These are phyloP conservation scores for Prasinococcaceae sp. DNA, from an alignment of 139 green algal species.

Conservation along the genomic window DNA sequence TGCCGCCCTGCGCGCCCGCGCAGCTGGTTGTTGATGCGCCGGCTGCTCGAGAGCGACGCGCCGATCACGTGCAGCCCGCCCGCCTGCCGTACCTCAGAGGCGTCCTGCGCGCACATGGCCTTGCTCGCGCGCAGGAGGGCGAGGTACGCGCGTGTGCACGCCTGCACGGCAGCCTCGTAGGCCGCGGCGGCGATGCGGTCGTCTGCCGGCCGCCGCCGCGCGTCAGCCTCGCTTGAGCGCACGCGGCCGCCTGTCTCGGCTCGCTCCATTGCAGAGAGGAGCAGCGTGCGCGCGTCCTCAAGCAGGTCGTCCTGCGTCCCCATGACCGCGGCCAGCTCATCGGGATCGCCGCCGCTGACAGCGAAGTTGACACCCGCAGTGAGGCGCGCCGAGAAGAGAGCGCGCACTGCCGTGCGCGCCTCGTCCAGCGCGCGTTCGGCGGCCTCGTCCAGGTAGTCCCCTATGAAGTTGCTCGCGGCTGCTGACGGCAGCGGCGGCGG, in stretches of 20 bases:
- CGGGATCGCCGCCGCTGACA: neutral
- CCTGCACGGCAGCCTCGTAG: neutral
- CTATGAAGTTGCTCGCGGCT: neutral
- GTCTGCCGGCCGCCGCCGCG: neutral
- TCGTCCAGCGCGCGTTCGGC: neutral
- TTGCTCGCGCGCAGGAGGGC: neutral
- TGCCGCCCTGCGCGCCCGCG: constrained; percentile 28
- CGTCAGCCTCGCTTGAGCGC: neutral
- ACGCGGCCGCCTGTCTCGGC: neutral
- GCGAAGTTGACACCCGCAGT: neutral
- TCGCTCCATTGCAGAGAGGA: neutral
- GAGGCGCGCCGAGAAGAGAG: neutral
- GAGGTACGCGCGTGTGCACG: neutral
- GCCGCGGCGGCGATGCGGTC: too few species aligned
- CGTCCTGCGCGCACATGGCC: constrained; percentile 16
- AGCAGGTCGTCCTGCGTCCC: neutral
- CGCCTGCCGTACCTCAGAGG: constrained; percentile 13
- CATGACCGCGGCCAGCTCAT: neutral
- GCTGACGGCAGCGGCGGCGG: neutral
- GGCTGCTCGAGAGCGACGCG: constrained; percentile 29
- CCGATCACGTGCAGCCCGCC: constrained; percentile 40
- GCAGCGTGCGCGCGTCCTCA: neutral
- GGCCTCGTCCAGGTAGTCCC: too few species aligned
- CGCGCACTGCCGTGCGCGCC: neutral
- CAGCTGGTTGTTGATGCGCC: constrained; percentile 39